Conservation (phyloP, 1,139 yeast genomes). For the Debaryomyces sp. region DNA sequence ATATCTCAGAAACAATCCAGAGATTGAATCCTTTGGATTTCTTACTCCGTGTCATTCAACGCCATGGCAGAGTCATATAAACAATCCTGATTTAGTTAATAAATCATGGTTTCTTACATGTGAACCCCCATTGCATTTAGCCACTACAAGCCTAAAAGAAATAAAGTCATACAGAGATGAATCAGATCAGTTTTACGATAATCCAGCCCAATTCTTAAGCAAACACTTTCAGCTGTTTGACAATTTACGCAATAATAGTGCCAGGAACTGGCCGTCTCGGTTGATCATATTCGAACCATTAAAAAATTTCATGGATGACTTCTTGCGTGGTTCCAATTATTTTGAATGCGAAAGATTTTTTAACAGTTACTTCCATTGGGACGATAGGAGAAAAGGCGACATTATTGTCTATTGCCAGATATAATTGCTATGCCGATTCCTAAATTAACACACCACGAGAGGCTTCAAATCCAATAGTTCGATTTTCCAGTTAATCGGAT, state of each 20-base stretch:
- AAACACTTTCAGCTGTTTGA: conserved; percentile 18
- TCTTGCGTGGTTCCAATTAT: conserved; percentile 47
- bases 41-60: conserved; percentile 97
- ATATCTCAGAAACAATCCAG: conserved; percentile 47
- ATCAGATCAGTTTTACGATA: conserved; percentile 77
- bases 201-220: conserved; percentile 57
- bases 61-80: conserved; percentile 90
- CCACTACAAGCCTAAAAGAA: conserved; percentile 20
- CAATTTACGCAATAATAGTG: conserved; percentile 27
- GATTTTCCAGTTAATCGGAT: not conserved
- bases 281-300: conserved; percentile 72
- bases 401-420: conserved; percentile 56
- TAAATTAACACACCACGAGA: not conserved
- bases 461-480: not conserved
- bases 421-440: not conserved
- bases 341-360: conserved; percentile 57
- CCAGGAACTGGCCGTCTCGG: conserved; percentile 69
- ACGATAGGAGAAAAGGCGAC: conserved; percentile 76
- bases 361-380: conserved; percentile 89
- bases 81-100: conserved; percentile 47
- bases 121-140: conserved; percentile 76
- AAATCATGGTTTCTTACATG: conserved; percentile 80
- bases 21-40: conserved; percentile 64
- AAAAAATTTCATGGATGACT: conserved; percentile 43
- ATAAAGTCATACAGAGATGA: conserved; percentile 70